A percentile compares a stretch with the other conserved stretches of the same genome.
phyloP scores from a whole-genome alignment of 345 rosid genomes.

The Hibiscus syriacus region DNA sequence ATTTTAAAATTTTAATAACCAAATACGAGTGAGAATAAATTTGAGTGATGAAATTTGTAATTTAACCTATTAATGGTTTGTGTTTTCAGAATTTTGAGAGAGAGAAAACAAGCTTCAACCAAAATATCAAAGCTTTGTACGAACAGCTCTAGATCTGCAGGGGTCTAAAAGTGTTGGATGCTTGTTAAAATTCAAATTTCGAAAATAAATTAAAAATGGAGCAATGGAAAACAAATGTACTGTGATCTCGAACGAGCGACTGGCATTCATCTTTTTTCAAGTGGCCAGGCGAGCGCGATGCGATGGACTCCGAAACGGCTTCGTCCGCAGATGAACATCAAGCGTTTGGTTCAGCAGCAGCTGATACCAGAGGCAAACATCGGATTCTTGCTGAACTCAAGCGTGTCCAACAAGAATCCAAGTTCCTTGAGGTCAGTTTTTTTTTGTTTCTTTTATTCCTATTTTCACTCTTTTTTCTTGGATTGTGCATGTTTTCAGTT shows the following conservation, averaged over 20 bases:
- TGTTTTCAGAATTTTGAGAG: too few species aligned
- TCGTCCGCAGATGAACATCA: slow-evolving; percentile 31
- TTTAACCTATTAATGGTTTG: too few species aligned
- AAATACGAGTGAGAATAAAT: too few species aligned
- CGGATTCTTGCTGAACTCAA: slow-evolving; percentile 65
- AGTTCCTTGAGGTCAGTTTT: slow-evolving; percentile 43
- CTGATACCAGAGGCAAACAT: slow-evolving; percentile 59
- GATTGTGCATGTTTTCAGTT: not conserved
- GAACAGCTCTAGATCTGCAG: slow-evolving; percentile 15
- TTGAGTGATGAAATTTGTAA: too few species aligned
- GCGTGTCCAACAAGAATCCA: slow-evolving; percentile 63
- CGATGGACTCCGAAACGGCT: slow-evolving; percentile 40
- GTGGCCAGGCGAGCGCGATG: not conserved
- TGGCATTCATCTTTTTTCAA: not conserved
- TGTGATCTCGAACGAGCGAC: not conserved
- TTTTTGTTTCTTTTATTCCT: too few species aligned
- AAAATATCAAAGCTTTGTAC: not conserved
- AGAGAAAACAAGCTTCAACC: too few species aligned
- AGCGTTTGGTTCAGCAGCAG: slow-evolving; percentile 18
- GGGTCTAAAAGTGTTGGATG: not conserved
- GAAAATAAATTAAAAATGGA: not conserved
- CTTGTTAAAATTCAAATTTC: not conserved
- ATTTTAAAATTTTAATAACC: too few species aligned
- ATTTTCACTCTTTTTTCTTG: too few species aligned
- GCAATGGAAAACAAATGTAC: not conserved